Base-by-base conservation (phyloP, 306 rosid genomes). In the Cicer yamashitae region DNA sequence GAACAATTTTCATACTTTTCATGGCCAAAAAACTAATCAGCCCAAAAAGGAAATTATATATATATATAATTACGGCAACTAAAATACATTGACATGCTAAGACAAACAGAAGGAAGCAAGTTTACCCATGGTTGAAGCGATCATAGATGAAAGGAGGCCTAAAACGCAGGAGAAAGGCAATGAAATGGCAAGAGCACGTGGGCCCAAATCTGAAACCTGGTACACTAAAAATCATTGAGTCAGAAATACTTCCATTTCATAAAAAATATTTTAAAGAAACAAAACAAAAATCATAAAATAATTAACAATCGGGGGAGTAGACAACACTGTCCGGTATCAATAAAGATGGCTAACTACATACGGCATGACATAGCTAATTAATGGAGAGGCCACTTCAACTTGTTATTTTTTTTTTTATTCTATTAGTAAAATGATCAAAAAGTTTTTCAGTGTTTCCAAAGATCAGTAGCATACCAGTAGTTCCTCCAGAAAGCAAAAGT, bases 401-500 rank as follows among this genome's bases (percentile, higher is more conserved):
- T 22, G 14, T 57, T n/a, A n/a, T 57, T 22, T 10, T 13, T 13
- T 50, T 50, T n/a, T 22, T 57, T 57, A 43, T 43, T 43, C 46
- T 20, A 51, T n/a, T n/a, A n/a, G 22, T 57, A 60, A 60, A 60
- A 60, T 7, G 20, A 37, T 37, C 20, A 8, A 60, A 34, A 43
- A 25, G 14, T 48, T 48, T 48, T 5, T 6, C 18, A 37, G n/a
- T 60, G 70, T 75, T 37, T 48, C 63, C 52, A 50, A 54, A 67
- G 81, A 68, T 77, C 53, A 47, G 45, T 68, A 61, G 46, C 85
- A 69, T 89, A 93, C 98, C 96, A 93, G 84, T 78, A 93, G 94
- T 77, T 93, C 96, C 88, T 93, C 98, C 71, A 91, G 68, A 80
- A 93, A 93, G 88, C 98, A 91, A 87, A 93, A 93, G 84, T 93